A percentile compares a stretch with the other conserved stretches of the same genome.
phyloP scores from a whole-genome alignment of 768 basidiomycete genomes.

The Galerina marginata region DNA sequence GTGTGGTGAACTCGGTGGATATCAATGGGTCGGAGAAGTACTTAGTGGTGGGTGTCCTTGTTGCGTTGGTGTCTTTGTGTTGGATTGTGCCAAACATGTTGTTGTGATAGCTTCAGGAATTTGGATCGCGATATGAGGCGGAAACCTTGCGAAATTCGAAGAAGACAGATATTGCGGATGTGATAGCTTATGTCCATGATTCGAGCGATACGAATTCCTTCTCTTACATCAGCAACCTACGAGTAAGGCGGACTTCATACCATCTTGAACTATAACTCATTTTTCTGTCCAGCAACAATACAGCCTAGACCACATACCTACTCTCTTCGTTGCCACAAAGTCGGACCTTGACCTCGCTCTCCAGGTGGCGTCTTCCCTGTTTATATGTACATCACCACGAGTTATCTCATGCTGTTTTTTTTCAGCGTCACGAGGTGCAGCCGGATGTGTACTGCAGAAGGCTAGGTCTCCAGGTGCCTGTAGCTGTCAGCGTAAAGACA shows the following conservation, averaged over 20 bases:
- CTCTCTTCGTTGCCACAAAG: conserved; percentile 98
- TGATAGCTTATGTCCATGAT: conserved; percentile 95
- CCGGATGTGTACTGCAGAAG: conserved; percentile 96
- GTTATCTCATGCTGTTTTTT: conserved; percentile 11
- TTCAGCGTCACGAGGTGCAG: conserved; percentile 94
- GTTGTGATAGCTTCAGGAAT: conserved; percentile 83
- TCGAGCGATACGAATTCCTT: conserved; percentile 99
- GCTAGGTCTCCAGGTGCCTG: conserved; percentile 89
- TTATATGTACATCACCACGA: background rate
- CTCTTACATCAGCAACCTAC: conserved; percentile 95
- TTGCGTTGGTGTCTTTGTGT: background rate
- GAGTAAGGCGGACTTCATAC: conserved; percentile 50
- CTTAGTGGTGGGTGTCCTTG: conserved; percentile 76
- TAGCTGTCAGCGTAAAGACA: conserved; percentile 89
- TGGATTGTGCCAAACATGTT: background rate
- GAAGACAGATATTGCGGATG: conserved; percentile 92
- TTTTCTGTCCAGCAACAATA: conserved; percentile 86
- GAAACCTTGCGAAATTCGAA: conserved; percentile 88
- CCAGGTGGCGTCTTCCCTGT: conserved; percentile 59
- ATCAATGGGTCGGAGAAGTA: conserved; percentile 96
- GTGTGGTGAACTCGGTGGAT: conserved; percentile 94
- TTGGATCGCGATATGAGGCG: conserved; percentile 93
- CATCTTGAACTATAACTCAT: conserved; percentile 12
- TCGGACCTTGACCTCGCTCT: conserved; percentile 96
- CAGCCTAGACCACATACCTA: conserved; percentile 92